These are phyloP conservation scores for Cystobasidium onofrii DNA, from an alignment of 768 basidiomycete species.

Conservation along the genomic window DNA sequence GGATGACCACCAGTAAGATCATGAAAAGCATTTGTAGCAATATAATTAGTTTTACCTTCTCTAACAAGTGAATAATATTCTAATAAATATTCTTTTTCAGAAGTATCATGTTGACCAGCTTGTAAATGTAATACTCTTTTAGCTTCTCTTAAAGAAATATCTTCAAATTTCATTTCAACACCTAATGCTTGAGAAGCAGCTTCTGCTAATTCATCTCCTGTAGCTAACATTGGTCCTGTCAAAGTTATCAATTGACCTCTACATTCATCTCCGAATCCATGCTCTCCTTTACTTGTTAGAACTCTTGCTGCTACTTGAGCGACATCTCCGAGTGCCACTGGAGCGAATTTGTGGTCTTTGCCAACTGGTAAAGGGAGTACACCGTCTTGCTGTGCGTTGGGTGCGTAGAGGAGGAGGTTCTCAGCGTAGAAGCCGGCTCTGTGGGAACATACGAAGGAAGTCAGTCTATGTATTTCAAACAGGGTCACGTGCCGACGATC, in stretches of 20 bases:
- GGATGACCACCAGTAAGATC: background rate
- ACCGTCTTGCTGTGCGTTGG: slow-evolving; percentile 2
- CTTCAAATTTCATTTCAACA: background rate
- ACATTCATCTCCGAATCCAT: slow-evolving; percentile 1
- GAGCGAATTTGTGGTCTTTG: slow-evolving; percentile 3
- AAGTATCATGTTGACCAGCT: slow-evolving; percentile 3
- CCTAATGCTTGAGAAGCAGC: slow-evolving; percentile 3
- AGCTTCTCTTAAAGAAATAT: background rate
- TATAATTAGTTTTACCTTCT: slow-evolving; percentile 9
- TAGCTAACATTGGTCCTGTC: background rate
- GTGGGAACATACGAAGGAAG: background rate
- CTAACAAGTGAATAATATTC: background rate
- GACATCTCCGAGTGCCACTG: background rate
- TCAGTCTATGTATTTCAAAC: background rate
- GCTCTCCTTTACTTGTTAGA: background rate
- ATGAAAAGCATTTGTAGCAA: slow-evolving; percentile 1
- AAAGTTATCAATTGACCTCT: background rate
- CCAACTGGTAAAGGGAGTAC: background rate
- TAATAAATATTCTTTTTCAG: slow-evolving; percentile 7
- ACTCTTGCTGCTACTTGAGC: background rate
- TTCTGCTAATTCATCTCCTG: slow-evolving; percentile 4
- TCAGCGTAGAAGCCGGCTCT: slow-evolving; percentile 11
- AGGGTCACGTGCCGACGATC: too few species aligned
- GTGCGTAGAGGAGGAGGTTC: slow-evolving; percentile 3
- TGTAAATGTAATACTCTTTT: slow-evolving; percentile 1